Base-by-base conservation (phyloP, 1,284 basidiomycete species). In the Tilletia indica region DNA sequence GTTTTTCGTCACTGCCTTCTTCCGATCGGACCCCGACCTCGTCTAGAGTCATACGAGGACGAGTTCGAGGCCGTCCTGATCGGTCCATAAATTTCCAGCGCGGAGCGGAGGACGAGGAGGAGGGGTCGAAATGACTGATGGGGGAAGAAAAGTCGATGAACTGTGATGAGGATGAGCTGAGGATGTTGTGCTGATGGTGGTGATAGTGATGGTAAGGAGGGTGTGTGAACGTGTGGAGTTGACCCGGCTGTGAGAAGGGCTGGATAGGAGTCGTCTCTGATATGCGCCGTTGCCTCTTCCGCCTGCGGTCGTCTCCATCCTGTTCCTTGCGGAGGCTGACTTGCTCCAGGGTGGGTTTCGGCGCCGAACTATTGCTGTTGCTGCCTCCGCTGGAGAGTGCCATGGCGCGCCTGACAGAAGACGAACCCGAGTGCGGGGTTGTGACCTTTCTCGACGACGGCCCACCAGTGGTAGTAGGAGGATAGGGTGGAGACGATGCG, bases 1-100 rank as follows among this genome's bases (percentile, higher is more conserved):
- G 61, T 36, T 64, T 64, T 42, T 58, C 38, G 36, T 34, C 42
- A 19, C 34, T 68, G 3, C 42, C 67, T 36, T 68, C 34, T 21
- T 68, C 67, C 4, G 38, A 39, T 4, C 67, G 49, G 36, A 68
- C 45, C 9, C 54, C 67, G 25, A 68, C 67, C 4, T 68, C 67
- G 67, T 36, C 42, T 4, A 54, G 34, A 6, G 31, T 68, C 51
- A 64, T 64, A 3, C 61, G 61, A 19, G 61, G 56, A n/a, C 56
- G 56, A 31, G 34, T 58, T 25, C 34, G 56, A 58, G 56, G 56
- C 34, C 56, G 56, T 14, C 56, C 56, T 58, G 56, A 58, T 58
- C 56, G 56, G 34, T 58, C 56, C 56, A 58, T 58, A 2, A 14
- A 58, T 58, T 34, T 58, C 56, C 56, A 58, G 25, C 11, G 21